Evolutionary conservation across 768 basidiomycete genomes (phyloP).

Genomic region (Phlebiopsis flavidoalba): DNA sequence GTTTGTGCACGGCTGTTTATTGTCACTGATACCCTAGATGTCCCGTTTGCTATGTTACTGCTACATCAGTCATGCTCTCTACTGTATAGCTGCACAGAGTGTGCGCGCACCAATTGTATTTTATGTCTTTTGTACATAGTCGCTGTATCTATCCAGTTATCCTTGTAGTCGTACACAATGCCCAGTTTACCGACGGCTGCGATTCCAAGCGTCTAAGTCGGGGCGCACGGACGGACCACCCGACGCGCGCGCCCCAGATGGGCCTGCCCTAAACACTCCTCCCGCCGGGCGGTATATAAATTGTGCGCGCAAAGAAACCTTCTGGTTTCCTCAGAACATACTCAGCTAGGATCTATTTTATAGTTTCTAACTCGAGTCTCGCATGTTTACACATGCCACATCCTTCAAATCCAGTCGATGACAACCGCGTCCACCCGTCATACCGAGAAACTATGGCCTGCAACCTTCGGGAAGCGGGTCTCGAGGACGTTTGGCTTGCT

Average conservation of each 20-base stretch:
- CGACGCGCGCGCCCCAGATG: no score
- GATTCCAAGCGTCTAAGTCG: neutral
- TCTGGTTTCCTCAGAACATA: conserved; percentile 55
- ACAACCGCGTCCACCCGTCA: conserved; percentile 58
- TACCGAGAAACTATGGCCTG: conserved; percentile 57
- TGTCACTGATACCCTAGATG: neutral
- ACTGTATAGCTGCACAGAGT: neutral
- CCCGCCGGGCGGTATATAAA: conserved; percentile 10
- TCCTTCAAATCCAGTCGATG: conserved; percentile 71
- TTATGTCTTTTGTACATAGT: conserved; percentile 4
- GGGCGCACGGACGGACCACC: conserved; percentile 9
- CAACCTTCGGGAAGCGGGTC: conserved; percentile 22
- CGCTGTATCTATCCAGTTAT: neutral
- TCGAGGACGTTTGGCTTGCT: conserved; percentile 57
- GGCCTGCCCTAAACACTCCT: conserved; percentile 19
- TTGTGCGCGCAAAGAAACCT: neutral
- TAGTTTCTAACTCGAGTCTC: conserved; percentile 76
- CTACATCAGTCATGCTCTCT: neutral
- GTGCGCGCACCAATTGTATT: neutral
- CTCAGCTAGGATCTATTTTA: conserved; percentile 79
- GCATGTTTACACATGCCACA: conserved; percentile 76
- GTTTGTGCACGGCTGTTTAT: neutral
- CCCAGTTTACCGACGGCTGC: neutral
- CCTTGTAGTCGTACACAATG: neutral
- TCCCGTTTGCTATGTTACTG: conserved; percentile 1